Evolutionary conservation across 2,329 filamentous ascomycete genomes (phyloP).

Genomic region (Metarhizium rileyi): DNA sequence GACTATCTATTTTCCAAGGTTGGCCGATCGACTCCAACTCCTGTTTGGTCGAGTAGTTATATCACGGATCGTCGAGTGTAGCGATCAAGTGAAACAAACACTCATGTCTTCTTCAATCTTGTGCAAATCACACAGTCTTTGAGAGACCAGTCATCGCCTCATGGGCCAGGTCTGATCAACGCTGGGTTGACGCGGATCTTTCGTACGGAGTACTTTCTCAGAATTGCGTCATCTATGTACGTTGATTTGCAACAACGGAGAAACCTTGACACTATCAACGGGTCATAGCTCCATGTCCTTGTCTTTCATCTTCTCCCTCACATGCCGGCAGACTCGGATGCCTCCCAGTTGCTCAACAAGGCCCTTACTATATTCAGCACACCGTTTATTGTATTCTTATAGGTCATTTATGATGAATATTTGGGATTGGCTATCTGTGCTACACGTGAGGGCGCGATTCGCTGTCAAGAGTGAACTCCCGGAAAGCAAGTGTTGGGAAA

Average conservation of each 20-base stretch:
- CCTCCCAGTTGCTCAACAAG: background rate
- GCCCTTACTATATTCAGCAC: background rate
- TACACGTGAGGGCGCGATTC: too few relatives aligned
- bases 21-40: background rate
- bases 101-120: background rate
- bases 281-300: background rate
- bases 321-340: background rate
- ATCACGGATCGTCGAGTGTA: background rate
- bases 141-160: background rate
- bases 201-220: too few relatives aligned
- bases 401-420: too few relatives aligned
- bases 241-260: too few relatives aligned
- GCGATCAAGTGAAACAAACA: background rate
- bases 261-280: background rate
- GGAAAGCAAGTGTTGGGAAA: too few relatives aligned
- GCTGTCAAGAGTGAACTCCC: too few relatives aligned
- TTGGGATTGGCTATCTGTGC: too few relatives aligned
- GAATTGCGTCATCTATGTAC: too few relatives aligned
- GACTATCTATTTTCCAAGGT: background rate
- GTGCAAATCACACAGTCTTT: background rate
- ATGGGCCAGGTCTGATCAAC: too few relatives aligned
- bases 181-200: too few relatives aligned
- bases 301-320: background rate
- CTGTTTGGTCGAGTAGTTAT: background rate
- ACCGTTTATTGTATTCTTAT: background rate